Base-by-base conservation (phyloP, 371 early-diverging fungal species). In the Mucor piriformis region DNA sequence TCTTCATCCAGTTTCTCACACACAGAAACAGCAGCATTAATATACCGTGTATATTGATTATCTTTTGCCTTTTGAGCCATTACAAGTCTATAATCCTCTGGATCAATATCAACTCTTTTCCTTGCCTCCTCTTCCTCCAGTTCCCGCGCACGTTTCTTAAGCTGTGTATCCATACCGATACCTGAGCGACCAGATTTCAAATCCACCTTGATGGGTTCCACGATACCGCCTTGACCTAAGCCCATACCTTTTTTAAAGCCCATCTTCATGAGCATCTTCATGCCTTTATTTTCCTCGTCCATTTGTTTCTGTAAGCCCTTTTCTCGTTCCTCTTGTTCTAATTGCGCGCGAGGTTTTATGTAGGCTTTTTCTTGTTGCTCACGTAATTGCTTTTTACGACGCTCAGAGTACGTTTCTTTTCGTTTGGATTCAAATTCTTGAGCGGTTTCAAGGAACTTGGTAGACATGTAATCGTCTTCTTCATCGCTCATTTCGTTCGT, bases 201-300 rank as follows among this genome's bases (percentile, higher is more conserved):
- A 46, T 83, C 73, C 5, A 85, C 73, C 16, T 60, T 72, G 43
- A 87, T 67, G 13, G 85, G 83, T 50, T 74, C 68, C 7, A 65
- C 51, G 29, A 83, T 48, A 12, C 74, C 80, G 6, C 32, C 38
- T 20, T 50, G 48, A 40, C 77, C 77, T 27, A 69, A 54, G 58
- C 58, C 67, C 63, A 55, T 56, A 59, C 83, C 84, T 54, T 80
- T 64, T 83, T 83, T 83, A 74, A 82, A 89, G 0, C 88, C 89
- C 87, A 89, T 86, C 29, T 86, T 87, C 74, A 81, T 80, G 13
- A 89, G 54, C 85, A 89, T 83, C 27, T 84, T 69, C 83, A 86
- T 85, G 20, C 89, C 89, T 52, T 83, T 85, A 63, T 88, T 88
- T 5, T 74, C 73, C 16, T 72, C 70, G 6, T 73, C 78, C 8